Evolutionary conservation across 2,329 filamentous ascomycete species (phyloP), one percentile per base, ranked within the genome.

Genomic region (Coniochaeta sp.): DNA sequence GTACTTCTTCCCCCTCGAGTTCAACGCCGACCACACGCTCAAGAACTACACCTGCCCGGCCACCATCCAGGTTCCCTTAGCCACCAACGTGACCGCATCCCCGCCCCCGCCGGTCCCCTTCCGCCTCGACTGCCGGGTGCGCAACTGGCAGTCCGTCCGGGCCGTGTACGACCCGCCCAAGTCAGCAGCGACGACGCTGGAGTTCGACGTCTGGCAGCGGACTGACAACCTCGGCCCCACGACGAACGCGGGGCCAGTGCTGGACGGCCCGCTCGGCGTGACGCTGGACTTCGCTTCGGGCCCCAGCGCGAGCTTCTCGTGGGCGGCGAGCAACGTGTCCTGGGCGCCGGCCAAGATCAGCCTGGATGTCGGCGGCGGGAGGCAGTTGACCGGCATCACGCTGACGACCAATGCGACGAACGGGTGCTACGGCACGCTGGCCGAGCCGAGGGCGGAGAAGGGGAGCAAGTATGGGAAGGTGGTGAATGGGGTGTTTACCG

Each of bases 1-100:
- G 17, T 60, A 54, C n/a, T 60, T 55, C 58, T 60, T 36, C 36
- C 58, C 58, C 26, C n/a, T 60, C 36, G 58, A 60, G 52, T 60
- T 60, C 58, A 60, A 60, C 52, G 26, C 3, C 16, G 58, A 60
- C 52, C 58, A 60, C 54, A 60, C 58, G 17, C 34, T 60, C 50
- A 60, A 60, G 58, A 26, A 38, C 16, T 60, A 30, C 52, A 56
- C 58, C 38, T 60, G 58, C 38, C 50, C 58, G 12, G 17, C 58
- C 28, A 30, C 26, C 12, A 54, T 57, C 32, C 4, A 34, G 26
- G 55, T 60, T 1, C 52, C 58, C 4, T 36, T 60, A 4, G 58
- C 38, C 16, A 28, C 50, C 3, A 60, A 60, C 36, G 30, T 40
- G 17, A 56, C 54, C 3, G 10, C 54, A 6, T 40, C 54, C 30